Percentiles rank a stretch among this genome's conserved stretches.
phyloP scores from a whole-genome alignment of 306 rosid genomes.

The Citrullus amarus region DNA sequence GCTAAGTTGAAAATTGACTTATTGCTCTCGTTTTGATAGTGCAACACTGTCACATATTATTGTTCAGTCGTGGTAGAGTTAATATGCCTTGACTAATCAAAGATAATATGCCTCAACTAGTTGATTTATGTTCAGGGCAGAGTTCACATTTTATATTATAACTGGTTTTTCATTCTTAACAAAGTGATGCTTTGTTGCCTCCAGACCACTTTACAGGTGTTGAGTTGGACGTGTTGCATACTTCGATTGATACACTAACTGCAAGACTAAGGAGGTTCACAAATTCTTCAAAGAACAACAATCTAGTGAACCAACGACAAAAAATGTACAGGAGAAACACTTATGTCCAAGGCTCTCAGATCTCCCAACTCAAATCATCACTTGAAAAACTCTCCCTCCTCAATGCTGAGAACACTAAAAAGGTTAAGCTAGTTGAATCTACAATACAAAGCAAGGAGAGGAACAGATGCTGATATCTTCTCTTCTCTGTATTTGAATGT shows the following conservation, averaged over 20 bases:
- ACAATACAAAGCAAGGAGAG: slow-evolving; percentile 39
- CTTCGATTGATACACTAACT: slow-evolving; percentile 48
- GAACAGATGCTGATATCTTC: slow-evolving; percentile 18
- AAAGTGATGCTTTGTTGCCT: slow-evolving; percentile 5
- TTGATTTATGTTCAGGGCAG: neutral
- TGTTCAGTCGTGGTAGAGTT: neutral
- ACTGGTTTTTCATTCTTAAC: neutral
- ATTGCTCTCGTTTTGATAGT: neutral
- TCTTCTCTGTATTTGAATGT: slow-evolving; percentile 1
- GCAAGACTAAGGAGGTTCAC: slow-evolving; percentile 56
- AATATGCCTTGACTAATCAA: neutral
- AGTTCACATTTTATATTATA: neutral
- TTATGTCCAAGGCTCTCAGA: slow-evolving; percentile 38
- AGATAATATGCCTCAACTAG: neutral
- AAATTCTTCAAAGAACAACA: slow-evolving; percentile 34
- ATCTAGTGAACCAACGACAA: slow-evolving; percentile 27
- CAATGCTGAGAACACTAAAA: slow-evolving; percentile 53
- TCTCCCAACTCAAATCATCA: slow-evolving; percentile 56
- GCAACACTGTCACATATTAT: neutral
- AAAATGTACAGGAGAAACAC: slow-evolving; percentile 37
- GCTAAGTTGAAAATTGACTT: neutral
- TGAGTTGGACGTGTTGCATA: slow-evolving; percentile 68
- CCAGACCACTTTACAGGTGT: slow-evolving; percentile 60
- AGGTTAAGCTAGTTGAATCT: slow-evolving; percentile 64
- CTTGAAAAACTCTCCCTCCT: slow-evolving; percentile 64